These are phyloP conservation scores for Zygotorulaspora sp. DNA, from an alignment of 805 yeast genomes.

Conservation along the genomic window DNA sequence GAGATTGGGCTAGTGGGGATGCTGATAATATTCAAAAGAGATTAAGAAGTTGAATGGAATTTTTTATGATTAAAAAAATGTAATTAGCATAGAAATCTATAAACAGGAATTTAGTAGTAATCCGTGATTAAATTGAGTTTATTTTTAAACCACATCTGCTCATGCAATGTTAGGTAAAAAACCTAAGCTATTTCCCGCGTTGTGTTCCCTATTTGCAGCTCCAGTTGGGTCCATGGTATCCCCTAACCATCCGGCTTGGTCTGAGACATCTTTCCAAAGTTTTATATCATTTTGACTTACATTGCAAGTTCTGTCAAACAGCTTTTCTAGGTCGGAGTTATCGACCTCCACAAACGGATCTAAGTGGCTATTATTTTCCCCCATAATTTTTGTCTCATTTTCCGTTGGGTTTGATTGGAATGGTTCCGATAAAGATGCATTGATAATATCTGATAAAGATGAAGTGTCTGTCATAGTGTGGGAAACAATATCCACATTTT, in stretches of 20 bases:
- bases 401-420: slow-evolving; percentile 16
- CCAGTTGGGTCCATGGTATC: slow-evolving; percentile 35
- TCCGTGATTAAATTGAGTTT: neutral
- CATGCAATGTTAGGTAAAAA: slow-evolving; percentile 1
- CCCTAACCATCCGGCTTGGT: slow-evolving; percentile 72
- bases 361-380: slow-evolving; percentile 29
- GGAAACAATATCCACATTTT: slow-evolving; percentile 18
- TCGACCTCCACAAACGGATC: slow-evolving; percentile 34
- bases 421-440: slow-evolving; percentile 21
- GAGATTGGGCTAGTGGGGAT: slow-evolving; percentile 60
- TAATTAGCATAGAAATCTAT: too few species aligned
- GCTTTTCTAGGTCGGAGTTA: slow-evolving; percentile 35
- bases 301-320: slow-evolving; percentile 31
- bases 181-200: slow-evolving; percentile 19
- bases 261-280: slow-evolving; percentile 73
- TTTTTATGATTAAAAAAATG: too few species aligned
- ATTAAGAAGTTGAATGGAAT: too few species aligned
- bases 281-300: slow-evolving; percentile 44
- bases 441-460: slow-evolving; percentile 20
- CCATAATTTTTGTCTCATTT: slow-evolving; percentile 22
- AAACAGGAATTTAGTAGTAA: too few species aligned
- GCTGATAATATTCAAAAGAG: slow-evolving; percentile 44
- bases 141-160: neutral
- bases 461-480: slow-evolving; percentile 18
- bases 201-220: slow-evolving; percentile 24